Conservation (phyloP, 306 rosid genomes). For the Corylus avellana region DNA sequence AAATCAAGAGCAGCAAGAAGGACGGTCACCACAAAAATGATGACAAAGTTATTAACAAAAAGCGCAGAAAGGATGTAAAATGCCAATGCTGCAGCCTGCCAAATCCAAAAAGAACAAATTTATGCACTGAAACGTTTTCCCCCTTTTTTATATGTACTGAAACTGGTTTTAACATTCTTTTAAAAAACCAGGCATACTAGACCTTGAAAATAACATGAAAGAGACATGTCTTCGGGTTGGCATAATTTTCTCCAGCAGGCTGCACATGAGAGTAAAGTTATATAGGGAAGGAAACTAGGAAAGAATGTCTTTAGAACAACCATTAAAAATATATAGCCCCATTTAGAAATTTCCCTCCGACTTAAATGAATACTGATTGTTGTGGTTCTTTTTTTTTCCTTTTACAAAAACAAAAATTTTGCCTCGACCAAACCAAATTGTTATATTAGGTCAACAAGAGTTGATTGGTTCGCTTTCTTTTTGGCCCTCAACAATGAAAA, state of each 20-base stretch:
- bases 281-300: not conserved
- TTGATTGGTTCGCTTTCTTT: not conserved
- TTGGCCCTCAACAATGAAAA: not conserved
- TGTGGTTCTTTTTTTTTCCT: not conserved
- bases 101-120: conserved; percentile 10
- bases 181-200: conserved; percentile 10
- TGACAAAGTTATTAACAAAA: conserved; percentile 81
- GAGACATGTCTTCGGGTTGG: conserved; percentile 91
- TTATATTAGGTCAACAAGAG: not conserved
- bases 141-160: not conserved
- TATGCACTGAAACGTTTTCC: not conserved
- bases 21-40: conserved; percentile 97
- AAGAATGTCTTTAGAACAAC: conserved; percentile 9
- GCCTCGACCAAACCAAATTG: not conserved
- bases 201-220: conserved; percentile 99
- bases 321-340: not conserved
- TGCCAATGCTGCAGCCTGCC: conserved; percentile 90
- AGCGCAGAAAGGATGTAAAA: conserved; percentile 92
- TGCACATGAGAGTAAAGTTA: conserved; percentile 37
- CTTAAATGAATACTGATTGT: not conserved
- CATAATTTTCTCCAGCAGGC: conserved; percentile 88
- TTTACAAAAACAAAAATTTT: not conserved
- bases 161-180: not conserved
- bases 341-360: not conserved
- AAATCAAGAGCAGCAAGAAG: conserved; percentile 96